These are phyloP conservation scores for Phialophora chinensis DNA, from an alignment of 2,329 filamentous ascomycete species.

Conservation along the genomic window DNA sequence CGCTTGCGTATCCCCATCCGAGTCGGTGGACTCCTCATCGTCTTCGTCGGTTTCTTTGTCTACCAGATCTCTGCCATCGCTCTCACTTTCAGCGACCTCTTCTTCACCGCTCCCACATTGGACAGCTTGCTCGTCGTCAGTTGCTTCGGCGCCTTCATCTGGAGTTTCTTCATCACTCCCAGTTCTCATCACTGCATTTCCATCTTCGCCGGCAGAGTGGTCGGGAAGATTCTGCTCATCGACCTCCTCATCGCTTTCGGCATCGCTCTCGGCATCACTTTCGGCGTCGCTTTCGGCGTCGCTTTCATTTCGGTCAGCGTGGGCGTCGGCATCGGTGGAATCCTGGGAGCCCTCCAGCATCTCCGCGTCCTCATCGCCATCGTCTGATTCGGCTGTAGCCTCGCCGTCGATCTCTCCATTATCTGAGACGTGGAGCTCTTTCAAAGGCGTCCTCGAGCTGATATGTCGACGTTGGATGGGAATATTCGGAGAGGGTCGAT, in stretches of 20 bases:
- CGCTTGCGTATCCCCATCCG: background rate
- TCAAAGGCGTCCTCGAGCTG: constrained; percentile 25
- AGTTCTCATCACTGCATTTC: constrained; percentile 5
- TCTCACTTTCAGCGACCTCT: background rate
- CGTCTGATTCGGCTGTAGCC: constrained; percentile 12
- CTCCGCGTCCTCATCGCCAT: constrained; percentile 6
- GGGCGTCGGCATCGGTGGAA: background rate
- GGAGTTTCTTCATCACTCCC: constrained; percentile 13
- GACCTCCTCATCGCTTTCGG: constrained; percentile 27
- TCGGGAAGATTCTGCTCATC: background rate
- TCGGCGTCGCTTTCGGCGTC: constrained; percentile 22
- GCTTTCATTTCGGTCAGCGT: constrained; percentile 1
- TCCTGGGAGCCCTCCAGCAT: background rate
- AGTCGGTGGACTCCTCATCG: background rate
- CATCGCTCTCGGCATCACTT: no score
- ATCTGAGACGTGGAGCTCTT: constrained; percentile 21
- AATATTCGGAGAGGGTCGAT: constrained; percentile 36
- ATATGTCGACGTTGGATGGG: constrained; percentile 29
- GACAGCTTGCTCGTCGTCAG: constrained; percentile 2
- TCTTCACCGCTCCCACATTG: constrained; percentile 7
- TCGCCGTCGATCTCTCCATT: constrained; percentile 18
- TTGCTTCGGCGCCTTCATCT: constrained; percentile 4
- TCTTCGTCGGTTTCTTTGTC: background rate
- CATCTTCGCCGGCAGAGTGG: constrained; percentile 6
- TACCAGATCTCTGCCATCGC: constrained; percentile 1